Percentiles rank a stretch among this genome's conserved stretches.
Evolutionary conservation across 176 grass and related monocot genomes (phyloP).

Genomic region (Stipa capillata): DNA sequence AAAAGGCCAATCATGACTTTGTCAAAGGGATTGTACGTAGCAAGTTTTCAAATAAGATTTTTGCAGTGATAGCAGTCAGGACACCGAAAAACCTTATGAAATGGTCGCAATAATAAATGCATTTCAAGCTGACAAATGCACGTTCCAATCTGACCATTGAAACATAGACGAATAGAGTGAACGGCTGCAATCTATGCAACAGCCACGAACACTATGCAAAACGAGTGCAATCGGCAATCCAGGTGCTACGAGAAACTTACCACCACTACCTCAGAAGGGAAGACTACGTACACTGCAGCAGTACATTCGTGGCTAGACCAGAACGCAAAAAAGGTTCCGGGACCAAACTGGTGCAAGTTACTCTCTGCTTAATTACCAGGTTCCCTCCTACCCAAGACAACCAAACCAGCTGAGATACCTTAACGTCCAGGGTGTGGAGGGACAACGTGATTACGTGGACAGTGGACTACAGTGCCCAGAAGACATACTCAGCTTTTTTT

Average conservation of each 20-base stretch:
- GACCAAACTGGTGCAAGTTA: neutral
- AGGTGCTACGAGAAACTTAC: neutral
- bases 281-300: too few species aligned
- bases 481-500: neutral
- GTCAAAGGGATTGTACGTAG: too few species aligned
- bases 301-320: neutral
- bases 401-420: neutral
- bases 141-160: neutral
- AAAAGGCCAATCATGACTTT: too few species aligned
- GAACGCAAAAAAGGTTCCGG: neutral
- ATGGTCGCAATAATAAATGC: neutral
- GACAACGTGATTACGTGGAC: too few species aligned
- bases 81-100: too few species aligned
- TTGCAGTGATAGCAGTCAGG: too few species aligned
- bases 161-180: neutral
- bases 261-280: neutral
- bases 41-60: too few species aligned
- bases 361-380: neutral
- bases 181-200: neutral
- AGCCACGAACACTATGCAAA: too few species aligned
- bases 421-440: neutral
- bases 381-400: neutral
- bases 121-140: neutral
- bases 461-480: neutral
- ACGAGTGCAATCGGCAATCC: too few species aligned